phyloP scores from a whole-genome alignment of 2,329 filamentous ascomycete genomes.

The Microthyrium microscopicum region DNA sequence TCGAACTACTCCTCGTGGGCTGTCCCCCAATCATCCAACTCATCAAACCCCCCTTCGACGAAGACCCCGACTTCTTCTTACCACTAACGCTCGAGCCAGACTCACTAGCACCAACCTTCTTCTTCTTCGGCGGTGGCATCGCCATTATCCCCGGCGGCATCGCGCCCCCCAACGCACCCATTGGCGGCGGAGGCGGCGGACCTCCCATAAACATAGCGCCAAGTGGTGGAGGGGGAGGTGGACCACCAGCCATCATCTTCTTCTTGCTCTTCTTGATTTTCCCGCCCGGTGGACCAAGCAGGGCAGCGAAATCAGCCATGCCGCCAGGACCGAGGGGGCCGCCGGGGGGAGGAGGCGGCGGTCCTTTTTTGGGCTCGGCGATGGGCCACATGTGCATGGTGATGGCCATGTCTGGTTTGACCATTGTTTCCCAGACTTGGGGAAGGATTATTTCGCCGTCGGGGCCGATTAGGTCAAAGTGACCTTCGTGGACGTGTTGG shows the following conservation, averaged over 20 bases:
- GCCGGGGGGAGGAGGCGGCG: slow-evolving; percentile 9
- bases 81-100: no score
- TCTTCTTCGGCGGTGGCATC: no score
- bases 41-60: no score
- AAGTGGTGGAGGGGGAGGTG: slow-evolving; percentile 9
- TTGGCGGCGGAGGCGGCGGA: slow-evolving; percentile 7
- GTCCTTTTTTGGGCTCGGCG: slow-evolving; percentile 14
- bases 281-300: not conserved
- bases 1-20: not conserved
- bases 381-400: slow-evolving; percentile 34
- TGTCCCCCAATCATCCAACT: no score
- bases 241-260: slow-evolving; percentile 9
- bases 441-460: slow-evolving; percentile 33
- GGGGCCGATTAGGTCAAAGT: slow-evolving; percentile 31
- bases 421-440: slow-evolving; percentile 30
- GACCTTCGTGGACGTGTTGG: slow-evolving; percentile 27
- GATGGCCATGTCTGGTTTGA: slow-evolving; percentile 31
- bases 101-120: no score
- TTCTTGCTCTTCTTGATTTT: slow-evolving; percentile 2
- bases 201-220: slow-evolving; percentile 7
- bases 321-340: slow-evolving; percentile 2
- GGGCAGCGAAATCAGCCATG: slow-evolving; percentile 4
- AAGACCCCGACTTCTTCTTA: no score
- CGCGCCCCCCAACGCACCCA: no score
- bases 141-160: slow-evolving; percentile 2